phyloP scores from a whole-genome alignment of 352 stramenopile species.

The Pythium chondricola region DNA sequence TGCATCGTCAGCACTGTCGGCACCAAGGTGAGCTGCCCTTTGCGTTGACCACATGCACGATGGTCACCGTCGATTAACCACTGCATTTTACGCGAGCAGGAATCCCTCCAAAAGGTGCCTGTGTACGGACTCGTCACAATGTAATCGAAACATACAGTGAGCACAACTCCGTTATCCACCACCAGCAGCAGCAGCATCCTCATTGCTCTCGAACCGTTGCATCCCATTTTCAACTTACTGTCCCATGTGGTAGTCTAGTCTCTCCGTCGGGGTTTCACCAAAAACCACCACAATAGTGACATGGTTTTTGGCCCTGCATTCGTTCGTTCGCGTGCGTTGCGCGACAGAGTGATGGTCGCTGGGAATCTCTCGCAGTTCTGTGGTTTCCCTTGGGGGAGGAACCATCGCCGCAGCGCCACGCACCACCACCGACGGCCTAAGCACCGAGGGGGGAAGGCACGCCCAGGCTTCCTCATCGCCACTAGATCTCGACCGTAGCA shows the following conservation, averaged over 20 bases:
- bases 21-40: no score
- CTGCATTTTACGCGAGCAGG: slow-evolving; percentile 13
- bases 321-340: slow-evolving; percentile 16
- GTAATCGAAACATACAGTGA: no score
- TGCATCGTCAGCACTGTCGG: slow-evolving; percentile 67
- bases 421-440: no score
- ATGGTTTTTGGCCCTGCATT: slow-evolving; percentile 7
- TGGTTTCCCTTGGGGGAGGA: slow-evolving; percentile 6
- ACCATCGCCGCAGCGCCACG: slow-evolving; percentile 6
- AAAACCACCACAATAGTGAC: slow-evolving; percentile 5
- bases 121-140: slow-evolving; percentile 37
- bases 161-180: background rate
- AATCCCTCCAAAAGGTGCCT: slow-evolving; percentile 39
- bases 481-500: no score
- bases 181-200: background rate
- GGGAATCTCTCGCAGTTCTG: slow-evolving; percentile 19
- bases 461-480: no score
- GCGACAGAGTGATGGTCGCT: slow-evolving; percentile 20
- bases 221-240: background rate
- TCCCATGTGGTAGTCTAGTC: background rate
- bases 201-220: background rate
- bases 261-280: slow-evolving; percentile 4
- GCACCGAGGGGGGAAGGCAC: no score
- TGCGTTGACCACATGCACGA: no score
- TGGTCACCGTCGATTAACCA: background rate